Percentiles rank a stretch among this genome's conserved stretches.
Evolutionary conservation across 805 yeast genomes (phyloP).

Genomic region (Lipomyces yamadae): DNA sequence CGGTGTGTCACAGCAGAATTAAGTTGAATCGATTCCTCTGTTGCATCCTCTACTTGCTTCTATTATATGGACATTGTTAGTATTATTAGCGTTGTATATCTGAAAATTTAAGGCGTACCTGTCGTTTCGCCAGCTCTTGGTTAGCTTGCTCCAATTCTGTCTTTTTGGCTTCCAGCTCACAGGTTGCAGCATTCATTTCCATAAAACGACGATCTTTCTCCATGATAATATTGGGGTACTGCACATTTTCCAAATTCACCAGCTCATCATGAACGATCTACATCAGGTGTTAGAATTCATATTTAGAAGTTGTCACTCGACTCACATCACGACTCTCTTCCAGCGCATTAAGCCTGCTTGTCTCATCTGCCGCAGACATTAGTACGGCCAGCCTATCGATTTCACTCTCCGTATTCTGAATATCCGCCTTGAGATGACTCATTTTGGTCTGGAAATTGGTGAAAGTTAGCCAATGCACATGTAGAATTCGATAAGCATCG

Average conservation of each 20-base stretch:
- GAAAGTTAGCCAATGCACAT: not conserved
- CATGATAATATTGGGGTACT: constrained; percentile 19
- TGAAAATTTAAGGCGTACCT: not conserved
- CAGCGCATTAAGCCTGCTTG: constrained; percentile 19
- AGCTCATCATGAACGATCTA: constrained; percentile 3
- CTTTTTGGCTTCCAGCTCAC: constrained; percentile 13
- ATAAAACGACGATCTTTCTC: constrained; percentile 16
- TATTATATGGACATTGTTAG: not conserved
- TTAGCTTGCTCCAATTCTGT: not conserved
- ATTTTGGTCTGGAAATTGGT: constrained; percentile 13
- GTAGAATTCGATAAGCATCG: not conserved
- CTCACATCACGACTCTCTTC: constrained; percentile 12
- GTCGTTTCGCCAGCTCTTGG: not conserved
- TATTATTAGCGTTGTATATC: not conserved
- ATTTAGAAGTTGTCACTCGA: not conserved
- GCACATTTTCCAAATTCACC: constrained; percentile 1
- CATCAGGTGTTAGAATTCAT: not conserved
- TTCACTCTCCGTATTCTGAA: constrained; percentile 11
- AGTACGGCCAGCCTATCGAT: constrained; percentile 8
- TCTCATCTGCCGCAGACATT: constrained; percentile 17
- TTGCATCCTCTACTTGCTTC: not conserved
- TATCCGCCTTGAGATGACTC: constrained; percentile 16
- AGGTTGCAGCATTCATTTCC: constrained; percentile 9
- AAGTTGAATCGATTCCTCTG: not conserved
- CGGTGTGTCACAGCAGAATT: not conserved